A percentile compares a stretch with the other conserved stretches of the same genome.
Conservation (phyloP, 2,329 filamentous ascomycete genomes). For the Fusarium paranaense region DNA sequence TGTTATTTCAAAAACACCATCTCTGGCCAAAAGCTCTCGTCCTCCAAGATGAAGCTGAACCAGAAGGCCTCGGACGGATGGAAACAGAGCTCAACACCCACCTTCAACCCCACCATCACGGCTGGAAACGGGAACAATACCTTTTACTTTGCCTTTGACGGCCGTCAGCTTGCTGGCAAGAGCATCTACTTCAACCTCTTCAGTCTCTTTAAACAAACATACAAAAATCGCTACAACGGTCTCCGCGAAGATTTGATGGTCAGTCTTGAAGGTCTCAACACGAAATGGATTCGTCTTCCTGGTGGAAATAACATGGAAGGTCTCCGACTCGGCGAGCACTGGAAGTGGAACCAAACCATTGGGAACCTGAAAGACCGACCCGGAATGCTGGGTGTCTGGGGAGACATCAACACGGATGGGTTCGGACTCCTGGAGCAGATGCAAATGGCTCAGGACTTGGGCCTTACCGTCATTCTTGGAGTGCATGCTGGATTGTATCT, state of each 20-base stretch:
- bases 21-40: background rate
- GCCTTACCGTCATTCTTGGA: background rate
- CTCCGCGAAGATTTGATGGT: background rate
- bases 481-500: background rate
- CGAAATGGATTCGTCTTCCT: background rate
- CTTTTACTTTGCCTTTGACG: background rate
- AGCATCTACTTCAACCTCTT: background rate
- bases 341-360: background rate
- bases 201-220: background rate
- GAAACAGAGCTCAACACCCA: background rate
- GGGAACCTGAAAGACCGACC: background rate
- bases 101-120: background rate
- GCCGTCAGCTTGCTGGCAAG: background rate
- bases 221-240: background rate
- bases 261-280: background rate
- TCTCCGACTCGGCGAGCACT: background rate
- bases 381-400: background rate
- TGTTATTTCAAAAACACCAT: background rate
- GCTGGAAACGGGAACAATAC: background rate
- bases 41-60: background rate
- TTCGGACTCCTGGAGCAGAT: background rate
- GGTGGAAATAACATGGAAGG: background rate
- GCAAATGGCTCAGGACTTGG: background rate
- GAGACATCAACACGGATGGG: background rate
- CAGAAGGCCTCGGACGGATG: background rate